Conservation (phyloP, 176 grass and related monocot genomes). For the Bothriochloa decipiens region DNA sequence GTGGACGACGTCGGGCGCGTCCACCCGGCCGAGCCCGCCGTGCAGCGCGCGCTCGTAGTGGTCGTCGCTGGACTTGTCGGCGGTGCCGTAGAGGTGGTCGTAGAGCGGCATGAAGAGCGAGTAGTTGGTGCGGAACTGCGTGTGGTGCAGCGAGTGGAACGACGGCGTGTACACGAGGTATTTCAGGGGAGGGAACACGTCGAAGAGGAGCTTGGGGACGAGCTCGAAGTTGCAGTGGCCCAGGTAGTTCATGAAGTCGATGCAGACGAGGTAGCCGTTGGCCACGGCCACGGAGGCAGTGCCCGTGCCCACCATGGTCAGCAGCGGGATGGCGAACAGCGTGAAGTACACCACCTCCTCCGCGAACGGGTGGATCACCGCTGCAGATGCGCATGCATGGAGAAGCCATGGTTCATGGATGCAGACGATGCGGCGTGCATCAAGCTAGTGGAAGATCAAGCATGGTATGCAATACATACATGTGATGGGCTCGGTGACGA, state of each 20-base stretch:
- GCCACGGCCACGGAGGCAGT: constrained; percentile 33
- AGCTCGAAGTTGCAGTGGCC: constrained; percentile 97
- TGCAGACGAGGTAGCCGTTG: constrained; percentile 60
- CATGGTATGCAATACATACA: not conserved
- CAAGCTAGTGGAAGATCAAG: too few species aligned
- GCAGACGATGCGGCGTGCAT: too few species aligned
- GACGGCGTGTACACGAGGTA: constrained; percentile 97
- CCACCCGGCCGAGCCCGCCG: not conserved
- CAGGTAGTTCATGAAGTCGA: constrained; percentile 97
- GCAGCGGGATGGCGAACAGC: constrained; percentile 73
- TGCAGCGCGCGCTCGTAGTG: constrained; percentile 55
- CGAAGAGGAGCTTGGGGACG: constrained; percentile 63
- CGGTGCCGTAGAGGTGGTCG: constrained; percentile 65
- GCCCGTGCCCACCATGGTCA: constrained; percentile 37
- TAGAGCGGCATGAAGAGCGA: constrained; percentile 82
- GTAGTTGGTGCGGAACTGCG: constrained; percentile 77
- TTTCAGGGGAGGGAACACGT: constrained; percentile 72
- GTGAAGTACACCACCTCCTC: constrained; percentile 74
- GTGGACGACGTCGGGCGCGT: constrained; percentile 63
- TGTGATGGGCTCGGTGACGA: constrained; percentile 94
- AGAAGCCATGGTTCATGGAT: too few species aligned
- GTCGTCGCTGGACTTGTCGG: constrained; percentile 64
- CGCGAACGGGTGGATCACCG: constrained; percentile 88
- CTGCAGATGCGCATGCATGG: not conserved
- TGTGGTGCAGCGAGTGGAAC: constrained; percentile 86